Conservation (phyloP, 805 yeast species). For the Yamadazyma kitorensis region DNA sequence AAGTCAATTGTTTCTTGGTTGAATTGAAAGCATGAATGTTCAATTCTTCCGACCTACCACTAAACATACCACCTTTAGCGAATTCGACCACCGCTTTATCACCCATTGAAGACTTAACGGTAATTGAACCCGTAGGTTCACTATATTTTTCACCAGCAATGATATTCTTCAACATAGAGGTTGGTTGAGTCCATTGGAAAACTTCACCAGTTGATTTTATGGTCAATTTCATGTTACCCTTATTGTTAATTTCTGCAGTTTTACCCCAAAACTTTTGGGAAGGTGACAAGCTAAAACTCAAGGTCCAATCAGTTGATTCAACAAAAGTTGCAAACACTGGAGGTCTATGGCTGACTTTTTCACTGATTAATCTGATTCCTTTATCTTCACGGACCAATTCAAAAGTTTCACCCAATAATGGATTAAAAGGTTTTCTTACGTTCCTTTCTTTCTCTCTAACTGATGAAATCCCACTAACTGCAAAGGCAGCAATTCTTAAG, state of each 20-base stretch:
- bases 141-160: conserved; percentile 94
- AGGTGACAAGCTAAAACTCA: conserved; percentile 64
- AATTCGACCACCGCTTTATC: conserved; percentile 68
- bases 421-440: conserved; percentile 89
- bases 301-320: conserved; percentile 71
- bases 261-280: conserved; percentile 95
- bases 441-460: conserved; percentile 73
- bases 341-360: conserved; percentile 88
- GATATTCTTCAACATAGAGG: conserved; percentile 76
- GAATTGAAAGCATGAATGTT: conserved; percentile 43
- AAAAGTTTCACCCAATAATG: conserved; percentile 88
- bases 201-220: conserved; percentile 62
- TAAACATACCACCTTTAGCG: conserved; percentile 80
- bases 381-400: conserved; percentile 84
- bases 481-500: conserved; percentile 75
- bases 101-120: conserved; percentile 68
- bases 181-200: conserved; percentile 83
- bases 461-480: conserved; percentile 69
- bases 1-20: conserved; percentile 32
- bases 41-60: conserved; percentile 72
- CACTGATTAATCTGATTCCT: conserved; percentile 72
- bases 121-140: conserved; percentile 75
- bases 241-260: conserved; percentile 75
- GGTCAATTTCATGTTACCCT: conserved; percentile 62
- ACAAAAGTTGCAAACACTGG: conserved; percentile 77